Percentiles rank a stretch among this genome's conserved stretches.
Evolutionary conservation across 2,329 filamentous ascomycete species (phyloP).

Genomic region (Paraphaeosphaeria minitans): DNA sequence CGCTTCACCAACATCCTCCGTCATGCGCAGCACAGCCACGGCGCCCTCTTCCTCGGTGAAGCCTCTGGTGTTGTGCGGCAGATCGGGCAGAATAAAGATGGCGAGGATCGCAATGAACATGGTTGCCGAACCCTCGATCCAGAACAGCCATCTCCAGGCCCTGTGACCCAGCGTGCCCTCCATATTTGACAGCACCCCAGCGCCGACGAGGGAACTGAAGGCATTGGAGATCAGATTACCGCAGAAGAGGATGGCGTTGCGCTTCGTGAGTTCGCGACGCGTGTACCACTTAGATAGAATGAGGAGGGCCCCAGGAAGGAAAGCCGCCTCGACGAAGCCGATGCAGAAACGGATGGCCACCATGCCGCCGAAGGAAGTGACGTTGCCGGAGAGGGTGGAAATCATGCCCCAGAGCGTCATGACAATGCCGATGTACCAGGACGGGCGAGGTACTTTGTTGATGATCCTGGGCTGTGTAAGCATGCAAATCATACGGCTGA

Average conservation of each 20-base stretch:
- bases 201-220: slow-evolving; percentile 53
- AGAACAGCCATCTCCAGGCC: slow-evolving; percentile 49
- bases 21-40: slow-evolving; percentile 44
- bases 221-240: slow-evolving; percentile 51
- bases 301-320: slow-evolving; percentile 66
- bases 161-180: slow-evolving; percentile 41
- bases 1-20: slow-evolving; percentile 58
- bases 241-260: slow-evolving; percentile 50
- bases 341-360: slow-evolving; percentile 46
- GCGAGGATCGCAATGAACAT: slow-evolving; percentile 41
- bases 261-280: slow-evolving; percentile 52
- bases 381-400: slow-evolving; percentile 42
- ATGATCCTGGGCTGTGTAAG: slow-evolving; percentile 33
- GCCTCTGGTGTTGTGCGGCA: slow-evolving; percentile 51
- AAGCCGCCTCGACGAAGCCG: slow-evolving; percentile 50
- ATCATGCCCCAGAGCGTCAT: slow-evolving; percentile 50
- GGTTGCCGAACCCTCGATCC: slow-evolving; percentile 47
- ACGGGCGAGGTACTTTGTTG: slow-evolving; percentile 41
- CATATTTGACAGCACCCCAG: slow-evolving; percentile 48
- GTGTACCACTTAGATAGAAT: slow-evolving; percentile 72
- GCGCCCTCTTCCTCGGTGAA: slow-evolving; percentile 55
- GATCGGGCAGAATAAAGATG: slow-evolving; percentile 40
- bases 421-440: slow-evolving; percentile 43
- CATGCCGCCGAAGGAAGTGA: slow-evolving; percentile 44
- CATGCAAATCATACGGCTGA: neutral